A percentile compares a stretch with the other conserved stretches of the same genome.
These are phyloP conservation scores for Ustilago loliicola DNA, from an alignment of 1,284 basidiomycete genomes.

Conservation along the genomic window DNA sequence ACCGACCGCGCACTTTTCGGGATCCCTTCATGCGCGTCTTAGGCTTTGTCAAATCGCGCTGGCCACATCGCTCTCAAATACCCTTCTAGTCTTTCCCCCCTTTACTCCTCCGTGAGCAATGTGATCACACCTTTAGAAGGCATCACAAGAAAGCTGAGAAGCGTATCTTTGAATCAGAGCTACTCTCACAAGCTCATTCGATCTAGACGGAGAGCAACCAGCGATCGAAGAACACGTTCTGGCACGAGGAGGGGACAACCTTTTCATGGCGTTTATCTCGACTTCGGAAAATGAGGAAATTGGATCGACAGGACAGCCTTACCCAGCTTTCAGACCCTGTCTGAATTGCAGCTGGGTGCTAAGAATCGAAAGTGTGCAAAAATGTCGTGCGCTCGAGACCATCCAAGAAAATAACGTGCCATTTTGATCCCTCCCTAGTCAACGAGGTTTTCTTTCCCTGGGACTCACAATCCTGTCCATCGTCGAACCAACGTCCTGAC, in stretches of 20 bases:
- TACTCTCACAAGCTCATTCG: not conserved
- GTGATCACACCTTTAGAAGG: not conserved
- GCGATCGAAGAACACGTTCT: slow-evolving; percentile 24
- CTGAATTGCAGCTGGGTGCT: not conserved
- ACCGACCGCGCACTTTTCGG: slow-evolving; percentile 12
- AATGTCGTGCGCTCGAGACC: slow-evolving; percentile 8
- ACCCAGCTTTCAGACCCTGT: not conserved
- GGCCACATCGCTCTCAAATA: not conserved
- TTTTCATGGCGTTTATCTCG: not conserved
- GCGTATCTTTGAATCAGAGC: not conserved
- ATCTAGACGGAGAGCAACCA: not conserved
- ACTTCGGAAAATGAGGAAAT: slow-evolving; percentile 6
- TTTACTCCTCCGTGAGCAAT: not conserved
- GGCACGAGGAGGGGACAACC: slow-evolving; percentile 23
- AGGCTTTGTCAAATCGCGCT: slow-evolving; percentile 34
- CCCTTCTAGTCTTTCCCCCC: not conserved
- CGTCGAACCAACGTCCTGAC: not conserved
- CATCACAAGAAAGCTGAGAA: not conserved
- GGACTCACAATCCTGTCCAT: not conserved
- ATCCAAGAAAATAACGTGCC: slow-evolving; percentile 9
- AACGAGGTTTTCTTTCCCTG: slow-evolving; percentile 8
- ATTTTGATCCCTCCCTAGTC: not conserved
- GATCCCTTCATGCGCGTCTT: slow-evolving; percentile 10
- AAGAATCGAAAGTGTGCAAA: not conserved
- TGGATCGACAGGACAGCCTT: slow-evolving; percentile 8